Conservation (phyloP, 225 moss, liverwort and hornwort genomes). For the Marchantia polymorpha region DNA sequence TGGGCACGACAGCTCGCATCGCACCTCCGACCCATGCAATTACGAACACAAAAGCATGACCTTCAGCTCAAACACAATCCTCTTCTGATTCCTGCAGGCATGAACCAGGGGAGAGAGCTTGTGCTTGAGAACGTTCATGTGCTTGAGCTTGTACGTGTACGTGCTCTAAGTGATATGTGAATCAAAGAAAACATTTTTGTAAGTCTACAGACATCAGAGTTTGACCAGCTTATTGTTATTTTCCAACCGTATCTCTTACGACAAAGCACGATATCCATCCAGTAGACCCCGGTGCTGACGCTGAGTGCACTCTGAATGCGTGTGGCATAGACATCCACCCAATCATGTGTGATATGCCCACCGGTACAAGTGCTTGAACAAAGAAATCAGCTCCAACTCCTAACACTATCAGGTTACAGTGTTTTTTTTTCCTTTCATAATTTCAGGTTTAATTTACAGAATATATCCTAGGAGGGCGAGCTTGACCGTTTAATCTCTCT, state of each 20-base stretch:
- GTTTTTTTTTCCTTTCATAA: background rate
- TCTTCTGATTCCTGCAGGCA: conserved; percentile 23
- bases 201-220: background rate
- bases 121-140: background rate
- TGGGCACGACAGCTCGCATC: background rate
- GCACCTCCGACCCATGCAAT: background rate
- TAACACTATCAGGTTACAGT: background rate
- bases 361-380: background rate
- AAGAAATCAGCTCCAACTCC: background rate
- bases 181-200: background rate
- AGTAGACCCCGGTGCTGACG: background rate
- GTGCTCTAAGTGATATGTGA: background rate
- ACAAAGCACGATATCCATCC: background rate
- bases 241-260: background rate
- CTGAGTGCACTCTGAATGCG: background rate
- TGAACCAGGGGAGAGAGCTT: conserved; percentile 2
- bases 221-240: background rate
- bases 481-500: conserved; percentile 17
- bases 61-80: conserved; percentile 12
- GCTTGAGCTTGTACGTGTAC: too few relatives aligned
- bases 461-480: background rate
- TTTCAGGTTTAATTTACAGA: conserved; percentile 6
- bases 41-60: conserved; percentile 1
- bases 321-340: background rate
- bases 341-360: background rate